Percentiles rank a stretch among this genome's conserved stretches.
phyloP scores from a whole-genome alignment of 306 rosid species.

The Psophocarpus tetragonolobus region DNA sequence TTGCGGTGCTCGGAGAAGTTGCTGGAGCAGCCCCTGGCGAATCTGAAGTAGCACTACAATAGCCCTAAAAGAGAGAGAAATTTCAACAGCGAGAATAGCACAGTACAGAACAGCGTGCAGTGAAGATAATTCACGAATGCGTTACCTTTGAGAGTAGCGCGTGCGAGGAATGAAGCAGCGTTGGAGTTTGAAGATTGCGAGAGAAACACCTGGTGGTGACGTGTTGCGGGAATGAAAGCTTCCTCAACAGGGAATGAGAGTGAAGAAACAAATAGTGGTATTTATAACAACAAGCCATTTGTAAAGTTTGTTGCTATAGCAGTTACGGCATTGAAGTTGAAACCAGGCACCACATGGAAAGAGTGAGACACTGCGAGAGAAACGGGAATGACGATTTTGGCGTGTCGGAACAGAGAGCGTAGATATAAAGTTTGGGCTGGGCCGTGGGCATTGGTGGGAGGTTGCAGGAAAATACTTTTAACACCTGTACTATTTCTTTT shows the following conservation, averaged over 20 bases:
- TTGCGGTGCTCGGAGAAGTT: slow-evolving; percentile 30
- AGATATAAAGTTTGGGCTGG: neutral
- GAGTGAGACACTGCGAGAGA: neutral
- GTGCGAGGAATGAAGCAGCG: slow-evolving; percentile 32
- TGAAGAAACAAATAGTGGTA: slow-evolving; percentile 34
- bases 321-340: slow-evolving; percentile 19
- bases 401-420: neutral
- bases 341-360: neutral
- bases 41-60: slow-evolving; percentile 44
- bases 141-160: slow-evolving; percentile 39
- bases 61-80: slow-evolving; percentile 49
- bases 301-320: neutral
- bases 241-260: slow-evolving; percentile 41
- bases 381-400: neutral
- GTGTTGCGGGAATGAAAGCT: slow-evolving; percentile 25
- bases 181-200: slow-evolving; percentile 24
- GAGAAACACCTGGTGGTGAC: neutral
- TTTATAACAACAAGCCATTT: slow-evolving; percentile 51
- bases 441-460: neutral
- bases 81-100: neutral
- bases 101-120: neutral
- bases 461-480: too few species aligned
- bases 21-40: slow-evolving; percentile 39
- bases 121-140: neutral
- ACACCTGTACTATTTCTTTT: too few species aligned